A percentile compares a stretch with the other conserved stretches of the same genome.
Conservation (phyloP, 306 rosid species). For the Dryas drummondii region DNA sequence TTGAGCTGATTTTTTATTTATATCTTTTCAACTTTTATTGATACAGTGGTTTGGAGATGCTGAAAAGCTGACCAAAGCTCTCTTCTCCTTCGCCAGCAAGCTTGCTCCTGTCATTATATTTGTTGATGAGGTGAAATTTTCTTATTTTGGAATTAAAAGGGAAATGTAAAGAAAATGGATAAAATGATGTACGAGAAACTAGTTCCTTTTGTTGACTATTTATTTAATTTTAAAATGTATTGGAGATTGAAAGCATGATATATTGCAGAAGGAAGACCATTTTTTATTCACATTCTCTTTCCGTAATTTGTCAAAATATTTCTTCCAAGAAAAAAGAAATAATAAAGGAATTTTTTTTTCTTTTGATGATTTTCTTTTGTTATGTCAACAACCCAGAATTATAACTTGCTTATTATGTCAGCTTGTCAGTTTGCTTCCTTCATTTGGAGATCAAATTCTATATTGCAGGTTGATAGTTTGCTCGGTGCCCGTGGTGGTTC, state of each 20-base stretch:
- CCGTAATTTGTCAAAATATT: too few species aligned
- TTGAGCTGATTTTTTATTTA: constrained; percentile 4
- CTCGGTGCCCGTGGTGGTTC: constrained; percentile 99
- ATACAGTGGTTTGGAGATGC: constrained; percentile 99
- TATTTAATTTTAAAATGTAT: not conserved
- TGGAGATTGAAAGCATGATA: not conserved
- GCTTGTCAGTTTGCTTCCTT: not conserved
- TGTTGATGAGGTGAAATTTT: constrained; percentile 81
- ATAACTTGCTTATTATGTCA: not conserved
- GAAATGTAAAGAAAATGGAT: not conserved
- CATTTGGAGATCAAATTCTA: constrained; percentile 10
- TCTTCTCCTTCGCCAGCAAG: constrained; percentile 96
- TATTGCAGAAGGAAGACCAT: not conserved
- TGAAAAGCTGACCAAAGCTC: constrained; percentile 96
- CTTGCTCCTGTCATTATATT: constrained; percentile 95
- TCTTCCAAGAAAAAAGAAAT: too few species aligned
- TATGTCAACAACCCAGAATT: not conserved
- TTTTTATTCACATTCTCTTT: not conserved
- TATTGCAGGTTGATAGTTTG: constrained; percentile 84
- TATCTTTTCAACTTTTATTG: constrained; percentile 7
- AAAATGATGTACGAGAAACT: not conserved
- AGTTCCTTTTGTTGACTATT: not conserved
- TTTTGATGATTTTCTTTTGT: too few species aligned
- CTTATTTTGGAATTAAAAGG: not conserved
- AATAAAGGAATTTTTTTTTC: too few species aligned